Evolutionary conservation across 495 filamentous ascomycete species (phyloP).

Genomic region (Aspergillus campestris): DNA sequence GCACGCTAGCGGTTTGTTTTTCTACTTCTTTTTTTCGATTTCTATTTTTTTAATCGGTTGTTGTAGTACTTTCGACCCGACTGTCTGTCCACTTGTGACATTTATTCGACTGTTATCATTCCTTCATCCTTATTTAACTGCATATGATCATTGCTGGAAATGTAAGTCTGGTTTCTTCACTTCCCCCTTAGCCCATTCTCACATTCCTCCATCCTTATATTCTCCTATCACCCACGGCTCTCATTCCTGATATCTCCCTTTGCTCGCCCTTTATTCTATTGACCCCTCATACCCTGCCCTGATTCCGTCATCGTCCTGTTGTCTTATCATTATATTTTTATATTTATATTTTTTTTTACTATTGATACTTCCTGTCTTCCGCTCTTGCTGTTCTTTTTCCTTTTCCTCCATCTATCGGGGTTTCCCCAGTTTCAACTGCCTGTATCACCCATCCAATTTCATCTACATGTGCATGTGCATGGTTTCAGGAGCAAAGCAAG

Average conservation of each 20-base stretch:
- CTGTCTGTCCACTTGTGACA: background rate
- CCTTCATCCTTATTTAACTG: background rate
- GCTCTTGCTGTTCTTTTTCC: background rate
- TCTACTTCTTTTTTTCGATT: slow-evolving; percentile 3
- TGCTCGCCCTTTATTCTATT: background rate
- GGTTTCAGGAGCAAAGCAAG: no score
- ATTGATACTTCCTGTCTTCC: background rate
- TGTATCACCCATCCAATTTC: background rate
- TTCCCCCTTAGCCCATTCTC: slow-evolving; percentile 3
- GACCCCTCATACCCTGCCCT: slow-evolving; percentile 1
- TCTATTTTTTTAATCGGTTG: background rate
- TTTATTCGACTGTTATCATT: slow-evolving; percentile 1
- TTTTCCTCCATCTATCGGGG: background rate
- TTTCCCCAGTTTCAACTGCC: background rate
- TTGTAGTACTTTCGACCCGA: slow-evolving; percentile 6
- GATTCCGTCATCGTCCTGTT: background rate
- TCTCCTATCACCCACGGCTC: background rate
- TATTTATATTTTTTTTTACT: background rate
- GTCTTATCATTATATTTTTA: background rate
- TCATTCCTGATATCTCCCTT: background rate
- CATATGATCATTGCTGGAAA: background rate
- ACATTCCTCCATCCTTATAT: slow-evolving; percentile 5
- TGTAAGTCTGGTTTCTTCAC: no score
- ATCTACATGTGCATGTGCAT: slow-evolving; percentile 4
- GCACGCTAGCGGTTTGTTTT: slow-evolving; percentile 21